A percentile compares a stretch with the other conserved stretches of the same genome.
These are phyloP conservation scores for Bacidia gigantensis DNA, from an alignment of 495 filamentous ascomycete species.

Conservation along the genomic window DNA sequence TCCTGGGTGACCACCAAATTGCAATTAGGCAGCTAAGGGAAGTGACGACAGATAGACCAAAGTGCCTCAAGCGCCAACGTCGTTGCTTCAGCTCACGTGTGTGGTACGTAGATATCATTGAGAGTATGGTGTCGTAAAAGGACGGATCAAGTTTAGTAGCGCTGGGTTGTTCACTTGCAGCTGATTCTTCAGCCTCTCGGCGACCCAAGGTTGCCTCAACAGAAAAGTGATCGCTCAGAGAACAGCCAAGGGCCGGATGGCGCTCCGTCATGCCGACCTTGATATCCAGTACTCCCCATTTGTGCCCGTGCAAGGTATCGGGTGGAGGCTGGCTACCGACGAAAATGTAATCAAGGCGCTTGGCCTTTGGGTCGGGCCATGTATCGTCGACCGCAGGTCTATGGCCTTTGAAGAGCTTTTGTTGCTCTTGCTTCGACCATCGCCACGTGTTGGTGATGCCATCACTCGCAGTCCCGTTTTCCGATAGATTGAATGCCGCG, in stretches of 20 bases:
- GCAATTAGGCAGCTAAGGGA: slow-evolving; percentile 59
- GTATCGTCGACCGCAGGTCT: slow-evolving; percentile 42
- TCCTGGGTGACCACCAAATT: slow-evolving; percentile 70
- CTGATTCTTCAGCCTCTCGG: background rate
- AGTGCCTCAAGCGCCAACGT: slow-evolving; percentile 56
- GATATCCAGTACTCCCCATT: slow-evolving; percentile 54
- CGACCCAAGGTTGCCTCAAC: slow-evolving; percentile 49
- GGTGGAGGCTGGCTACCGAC: slow-evolving; percentile 34
- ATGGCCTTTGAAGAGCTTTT: slow-evolving; percentile 44
- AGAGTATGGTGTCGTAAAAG: slow-evolving; percentile 61
- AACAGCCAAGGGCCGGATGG: slow-evolving; percentile 70
- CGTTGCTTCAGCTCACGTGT: slow-evolving; percentile 56
- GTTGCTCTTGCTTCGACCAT: slow-evolving; percentile 55
- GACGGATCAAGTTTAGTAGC: background rate
- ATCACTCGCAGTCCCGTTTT: slow-evolving; percentile 83
- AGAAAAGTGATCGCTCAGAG: slow-evolving; percentile 86
- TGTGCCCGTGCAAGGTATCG: slow-evolving; percentile 13
- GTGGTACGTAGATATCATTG: slow-evolving; percentile 50
- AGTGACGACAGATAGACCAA: slow-evolving; percentile 47
- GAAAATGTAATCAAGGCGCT: slow-evolving; percentile 94
- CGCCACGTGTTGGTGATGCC: slow-evolving; percentile 83
- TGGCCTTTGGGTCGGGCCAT: slow-evolving; percentile 54
- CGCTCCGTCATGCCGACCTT: slow-evolving; percentile 69
- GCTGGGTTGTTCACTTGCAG: background rate
- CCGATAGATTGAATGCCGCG: slow-evolving; percentile 57